These are phyloP conservation scores for Yamadazyma sp. DNA, from an alignment of 805 yeast genomes.

Conservation along the genomic window DNA sequence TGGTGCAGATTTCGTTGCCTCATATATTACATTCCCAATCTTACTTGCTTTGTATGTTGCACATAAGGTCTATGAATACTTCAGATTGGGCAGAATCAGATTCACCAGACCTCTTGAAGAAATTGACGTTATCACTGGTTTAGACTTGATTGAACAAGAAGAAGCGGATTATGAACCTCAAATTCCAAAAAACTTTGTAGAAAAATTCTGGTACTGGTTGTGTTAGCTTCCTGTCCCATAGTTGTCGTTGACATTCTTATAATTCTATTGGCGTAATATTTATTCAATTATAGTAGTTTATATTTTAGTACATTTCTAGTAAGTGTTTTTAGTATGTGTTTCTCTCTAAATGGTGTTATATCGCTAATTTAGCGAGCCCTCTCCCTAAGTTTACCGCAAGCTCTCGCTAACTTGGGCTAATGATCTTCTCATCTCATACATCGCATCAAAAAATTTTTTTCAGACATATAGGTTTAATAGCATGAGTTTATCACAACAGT, in stretches of 20 bases:
- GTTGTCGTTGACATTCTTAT: too few relatives aligned
- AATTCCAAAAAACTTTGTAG: constrained; percentile 37
- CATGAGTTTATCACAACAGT: constrained; percentile 71
- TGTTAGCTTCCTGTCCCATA: too few relatives aligned
- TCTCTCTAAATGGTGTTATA: too few relatives aligned
- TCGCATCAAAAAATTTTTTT: neutral
- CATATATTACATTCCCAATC: constrained; percentile 65
- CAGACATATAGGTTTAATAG: too few relatives aligned
- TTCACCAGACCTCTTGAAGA: constrained; percentile 53
- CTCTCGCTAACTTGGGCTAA: too few relatives aligned
- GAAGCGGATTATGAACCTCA: constrained; percentile 36
- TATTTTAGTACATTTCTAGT: too few relatives aligned
- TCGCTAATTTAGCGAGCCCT: too few relatives aligned
- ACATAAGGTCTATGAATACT: constrained; percentile 48
- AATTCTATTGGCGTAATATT: too few relatives aligned
- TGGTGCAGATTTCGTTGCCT: constrained; percentile 61
- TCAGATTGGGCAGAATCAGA: constrained; percentile 20
- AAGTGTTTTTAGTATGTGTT: too few relatives aligned
- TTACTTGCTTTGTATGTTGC: constrained; percentile 53
- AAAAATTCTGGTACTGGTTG: constrained; percentile 51
- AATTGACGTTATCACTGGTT: constrained; percentile 59
- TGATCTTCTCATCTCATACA: neutral
- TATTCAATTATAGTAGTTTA: too few relatives aligned
- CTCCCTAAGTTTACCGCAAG: too few relatives aligned
- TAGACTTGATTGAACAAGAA: constrained; percentile 58